Base-by-base conservation (phyloP, 2,329 filamentous ascomycete species). In the Colletotrichum phormii region DNA sequence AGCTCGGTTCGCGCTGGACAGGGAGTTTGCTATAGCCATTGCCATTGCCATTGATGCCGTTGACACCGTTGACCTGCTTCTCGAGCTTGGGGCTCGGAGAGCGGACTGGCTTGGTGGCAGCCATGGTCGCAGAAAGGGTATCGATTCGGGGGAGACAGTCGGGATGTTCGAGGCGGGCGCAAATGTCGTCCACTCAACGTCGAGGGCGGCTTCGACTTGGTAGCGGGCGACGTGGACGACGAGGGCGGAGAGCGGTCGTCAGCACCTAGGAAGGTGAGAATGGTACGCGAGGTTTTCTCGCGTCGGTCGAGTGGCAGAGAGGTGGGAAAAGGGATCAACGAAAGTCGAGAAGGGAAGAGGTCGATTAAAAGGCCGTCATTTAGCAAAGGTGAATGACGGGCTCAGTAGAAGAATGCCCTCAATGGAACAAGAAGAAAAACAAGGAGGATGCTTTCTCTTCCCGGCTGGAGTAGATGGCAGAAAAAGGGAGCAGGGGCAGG, bases 1-100 rank as follows among this genome's bases (percentile, higher is more conserved):
- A 95, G 78, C 92, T 90, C 62, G 85, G 81, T 65, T 81, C 77
- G 64, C 75, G 76, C 74, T 81, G 80, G 46, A 64, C 63, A n/a
- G 60, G 35, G 31, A 42, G 77, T 75, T 81, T 76, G 72, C 71
- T 66, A 60, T 72, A 59, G 42, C 42, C 42, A 22, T 49, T 49
- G 42, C 42, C 42, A 35, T 46, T 33, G 55, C 65, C 65, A 31
- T 70, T 70, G 59, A 35, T 51, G n/a, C 49, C 35, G 42, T 67
- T 60, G 53, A 63, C 42, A 26, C 64, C 35, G 9, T 67, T 68
- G 57, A 80, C 76, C 65, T 82, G 79, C 78, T 84, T 82, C 35
- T 75, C 74, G 60, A 72, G 67, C 60, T 60, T 72, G 58, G 68
- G 69, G 72, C 69, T 69, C 63, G 69, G 55, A 26, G 69, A 59